These are phyloP conservation scores for Bipolaris zeicola DNA, from an alignment of 2,329 filamentous ascomycete genomes.

Conservation along the genomic window DNA sequence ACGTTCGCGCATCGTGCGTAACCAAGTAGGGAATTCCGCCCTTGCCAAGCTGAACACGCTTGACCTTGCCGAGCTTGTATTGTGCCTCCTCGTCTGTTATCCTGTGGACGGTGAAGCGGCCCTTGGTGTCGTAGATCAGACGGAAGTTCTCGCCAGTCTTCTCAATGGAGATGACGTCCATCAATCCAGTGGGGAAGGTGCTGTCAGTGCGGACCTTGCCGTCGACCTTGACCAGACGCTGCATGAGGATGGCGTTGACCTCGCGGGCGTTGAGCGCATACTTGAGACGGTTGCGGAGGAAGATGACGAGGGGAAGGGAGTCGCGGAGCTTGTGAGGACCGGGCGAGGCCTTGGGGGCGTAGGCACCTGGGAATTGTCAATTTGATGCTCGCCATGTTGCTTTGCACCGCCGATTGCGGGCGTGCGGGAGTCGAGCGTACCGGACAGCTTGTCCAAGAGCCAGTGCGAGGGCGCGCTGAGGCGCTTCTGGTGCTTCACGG, in stretches of 20 bases:
- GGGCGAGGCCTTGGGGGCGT: slow-evolving; percentile 69
- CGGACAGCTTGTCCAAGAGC: slow-evolving; percentile 99
- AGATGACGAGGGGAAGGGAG: slow-evolving; percentile 98
- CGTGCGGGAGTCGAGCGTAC: slow-evolving; percentile 51
- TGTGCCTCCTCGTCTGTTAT: slow-evolving; percentile 98
- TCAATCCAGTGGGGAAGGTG: slow-evolving; percentile 97
- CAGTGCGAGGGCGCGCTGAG: slow-evolving; percentile 98
- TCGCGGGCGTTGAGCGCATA: slow-evolving; percentile 99
- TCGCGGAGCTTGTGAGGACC: slow-evolving; percentile 99
- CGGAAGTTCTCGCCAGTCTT: slow-evolving; percentile 99
- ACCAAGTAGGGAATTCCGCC: slow-evolving; percentile 99
- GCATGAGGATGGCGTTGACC: slow-evolving; percentile 97
- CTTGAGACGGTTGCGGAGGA: slow-evolving; percentile 81
- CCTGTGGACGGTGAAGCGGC: slow-evolving; percentile 99
- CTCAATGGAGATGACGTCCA: slow-evolving; percentile 99
- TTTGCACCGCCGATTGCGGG: slow-evolving; percentile 51
- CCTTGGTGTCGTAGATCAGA: slow-evolving; percentile 99
- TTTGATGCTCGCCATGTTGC: slow-evolving; percentile 8
- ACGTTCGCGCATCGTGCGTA: slow-evolving; percentile 99
- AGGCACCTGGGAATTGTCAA: slow-evolving; percentile 48
- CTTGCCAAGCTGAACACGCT: slow-evolving; percentile 98
- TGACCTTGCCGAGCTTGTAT: slow-evolving; percentile 99
- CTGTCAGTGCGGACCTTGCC: slow-evolving; percentile 98
- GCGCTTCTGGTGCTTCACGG: slow-evolving; percentile 99
- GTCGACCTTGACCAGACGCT: slow-evolving; percentile 99